A percentile compares a stretch with the other conserved stretches of the same genome.
phyloP scores from a whole-genome alignment of 2,329 filamentous ascomycete species.

The Cladophialophora carrionii region DNA sequence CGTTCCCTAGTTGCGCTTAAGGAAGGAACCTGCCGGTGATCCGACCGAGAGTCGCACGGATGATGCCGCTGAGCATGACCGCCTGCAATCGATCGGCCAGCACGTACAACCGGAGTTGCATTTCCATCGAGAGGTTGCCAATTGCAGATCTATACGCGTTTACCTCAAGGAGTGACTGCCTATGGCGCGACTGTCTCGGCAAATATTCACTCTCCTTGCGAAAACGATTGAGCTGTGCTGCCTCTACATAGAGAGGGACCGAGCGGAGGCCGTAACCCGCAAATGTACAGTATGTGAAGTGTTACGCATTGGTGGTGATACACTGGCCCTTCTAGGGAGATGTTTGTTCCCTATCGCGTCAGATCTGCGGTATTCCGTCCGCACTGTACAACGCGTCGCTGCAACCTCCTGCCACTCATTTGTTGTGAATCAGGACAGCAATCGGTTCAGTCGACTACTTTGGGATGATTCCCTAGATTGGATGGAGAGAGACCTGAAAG shows the following conservation, averaged over 20 bases:
- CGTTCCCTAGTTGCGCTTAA: conserved; percentile 8
- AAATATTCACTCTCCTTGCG: neutral
- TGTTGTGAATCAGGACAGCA: neutral
- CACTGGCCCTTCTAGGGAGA: neutral
- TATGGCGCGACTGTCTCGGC: neutral
- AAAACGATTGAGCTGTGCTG: neutral
- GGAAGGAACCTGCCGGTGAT: neutral
- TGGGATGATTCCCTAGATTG: neutral
- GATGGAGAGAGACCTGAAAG: neutral
- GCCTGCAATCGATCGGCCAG: conserved; percentile 20
- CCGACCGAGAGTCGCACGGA: neutral
- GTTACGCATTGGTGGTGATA: neutral
- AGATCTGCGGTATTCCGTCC: neutral
- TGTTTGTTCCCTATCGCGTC: neutral
- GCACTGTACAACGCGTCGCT: neutral
- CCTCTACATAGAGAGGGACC: neutral
- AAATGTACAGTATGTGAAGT: neutral
- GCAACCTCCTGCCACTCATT: neutral
- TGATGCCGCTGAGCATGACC: neutral
- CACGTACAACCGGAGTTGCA: conserved; percentile 4
- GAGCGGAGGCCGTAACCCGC: neutral
- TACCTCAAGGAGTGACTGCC: no score
- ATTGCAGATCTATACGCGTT: conserved; percentile 23
- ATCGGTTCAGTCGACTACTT: neutral
- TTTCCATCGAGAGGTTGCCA: neutral